Evolutionary conservation across 179 eudicot genomes (phyloP), one percentile per base, ranked within the genome.

Genomic region (Beta lomatogona): DNA sequence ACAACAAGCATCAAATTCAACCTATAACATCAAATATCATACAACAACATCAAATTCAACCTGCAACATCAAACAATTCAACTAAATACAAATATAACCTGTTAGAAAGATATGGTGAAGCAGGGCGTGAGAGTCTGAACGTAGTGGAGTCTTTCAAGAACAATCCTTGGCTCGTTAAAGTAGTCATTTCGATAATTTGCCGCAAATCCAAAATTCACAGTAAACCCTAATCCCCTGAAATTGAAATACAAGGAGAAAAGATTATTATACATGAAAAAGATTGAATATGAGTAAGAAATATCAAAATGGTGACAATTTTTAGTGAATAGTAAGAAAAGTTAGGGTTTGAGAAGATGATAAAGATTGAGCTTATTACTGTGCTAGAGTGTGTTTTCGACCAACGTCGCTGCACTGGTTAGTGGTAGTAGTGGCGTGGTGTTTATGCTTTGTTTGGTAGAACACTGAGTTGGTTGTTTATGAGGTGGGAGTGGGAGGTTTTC

Each of bases 101-200:
- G 44, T 75, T 57, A 61, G 7, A 55, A 9, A 12, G 2, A 66
- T 6, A 14, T 3, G 75, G 5, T 9, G 83, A 57, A 55, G 79
- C 36, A 67, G 68, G 67, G 68, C 75, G 67, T 2, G 79, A 55
- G 15, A 76, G 21, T 58, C 19, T 44, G 66, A 67, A 67, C 41
- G 64, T 41, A 63, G 68, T 19, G 22, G 83, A 75, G 2, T 81
- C 83, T 14, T 57, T 81, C 15, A 75, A 28, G 59, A 74, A 44
- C 67, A 75, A 73, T 55, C 57, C 44, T 31, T 81, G 75, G 57
- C 75, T 65, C 67, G 73, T 81, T 54, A 75, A 4, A n/a, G 83
- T 66, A 54, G 79, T 46, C 83, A 81, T 81, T 55, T 6, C 53
- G 21, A 18, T 67, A 67, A 36, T 15, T 67, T 36, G 67, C 31